Evolutionary conservation across 805 yeast species (phyloP), one percentile per base, ranked within the genome.

Genomic region (Pichia pseudocactophila): DNA sequence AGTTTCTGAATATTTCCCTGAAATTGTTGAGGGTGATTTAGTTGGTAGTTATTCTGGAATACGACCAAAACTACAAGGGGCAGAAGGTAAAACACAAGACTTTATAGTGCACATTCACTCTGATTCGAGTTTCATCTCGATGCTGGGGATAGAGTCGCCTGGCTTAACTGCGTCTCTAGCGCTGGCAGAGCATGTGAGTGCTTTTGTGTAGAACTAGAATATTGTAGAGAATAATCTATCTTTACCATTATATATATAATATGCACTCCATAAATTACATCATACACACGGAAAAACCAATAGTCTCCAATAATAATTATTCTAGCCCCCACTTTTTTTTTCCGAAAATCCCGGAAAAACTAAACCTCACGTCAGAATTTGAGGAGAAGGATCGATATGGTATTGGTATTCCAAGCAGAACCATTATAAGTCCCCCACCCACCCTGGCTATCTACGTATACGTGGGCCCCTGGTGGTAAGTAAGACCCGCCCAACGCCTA

Each of bases 121-220:
- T 12, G 31, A 28, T n/a, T n/a, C 31, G 5, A 28, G 95, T 1
- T 88, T 86, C 53, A 72, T 87, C 25, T 88, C 85, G 50, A 64
- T 85, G 41, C 54, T 87, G 34, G 94, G 90, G 1, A 87, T 88
- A 12, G 97, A 88, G 57, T 82, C 92, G 53, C 97, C 97, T 0
- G 96, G 96, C 0, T 66, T 88, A 44, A 88, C 97, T 2, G 63
- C 92, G 0, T 68, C 88, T 3, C 66, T 85, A 78, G 95, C 90
- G 0, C 86, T 88, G 44, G 96, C 79, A 0, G 82, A 80, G 53
- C 71, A 82, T 52, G 95, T 88, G 7, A 49, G 36, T 6, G 25
- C n/a, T 41, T 7, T 31, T 31, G 7, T 18, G 4, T 32, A 16
- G 17, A 16, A n/a, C n/a, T n/a, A n/a, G n/a, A n/a, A n/a, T n/a